These are phyloP conservation scores for Talaromyces proteolyticus DNA, from an alignment of 495 filamentous ascomycete genomes.

Conservation along the genomic window DNA sequence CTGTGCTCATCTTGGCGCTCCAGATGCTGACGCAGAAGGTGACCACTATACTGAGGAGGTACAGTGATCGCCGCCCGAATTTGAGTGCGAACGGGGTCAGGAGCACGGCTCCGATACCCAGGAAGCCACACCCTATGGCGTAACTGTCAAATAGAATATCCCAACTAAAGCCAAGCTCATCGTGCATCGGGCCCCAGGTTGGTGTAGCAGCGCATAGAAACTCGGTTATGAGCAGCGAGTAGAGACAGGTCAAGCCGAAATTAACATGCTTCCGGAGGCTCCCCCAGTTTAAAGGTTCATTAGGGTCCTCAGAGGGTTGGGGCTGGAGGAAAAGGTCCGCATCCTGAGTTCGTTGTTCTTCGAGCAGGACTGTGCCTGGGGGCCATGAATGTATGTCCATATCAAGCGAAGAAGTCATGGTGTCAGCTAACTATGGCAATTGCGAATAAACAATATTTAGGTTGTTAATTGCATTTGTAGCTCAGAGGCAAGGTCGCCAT, in stretches of 20 bases:
- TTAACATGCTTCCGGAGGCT: slow-evolving; percentile 24
- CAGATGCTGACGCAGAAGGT: slow-evolving; percentile 20
- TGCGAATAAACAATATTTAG: too few species aligned
- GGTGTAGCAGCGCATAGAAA: slow-evolving; percentile 20
- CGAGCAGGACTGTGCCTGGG: background rate
- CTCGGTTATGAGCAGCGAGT: slow-evolving; percentile 16
- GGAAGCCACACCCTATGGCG: slow-evolving; percentile 19
- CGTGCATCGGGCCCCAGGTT: slow-evolving; percentile 21
- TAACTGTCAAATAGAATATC: slow-evolving; percentile 23
- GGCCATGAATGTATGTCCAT: background rate
- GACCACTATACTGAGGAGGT: slow-evolving; percentile 23
- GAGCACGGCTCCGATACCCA: slow-evolving; percentile 27
- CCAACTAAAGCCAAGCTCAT: slow-evolving; percentile 19
- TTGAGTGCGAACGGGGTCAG: slow-evolving; percentile 34
- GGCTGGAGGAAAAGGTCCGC: slow-evolving; percentile 10
- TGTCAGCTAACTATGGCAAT: too few species aligned
- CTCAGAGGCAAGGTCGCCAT: too few species aligned
- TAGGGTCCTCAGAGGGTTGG: slow-evolving; percentile 14
- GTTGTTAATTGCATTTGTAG: too few species aligned
- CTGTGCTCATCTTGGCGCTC: slow-evolving; percentile 18
- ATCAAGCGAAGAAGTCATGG: background rate
- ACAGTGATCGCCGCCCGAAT: slow-evolving; percentile 30
- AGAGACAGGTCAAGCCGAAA: slow-evolving; percentile 26
- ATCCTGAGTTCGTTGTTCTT: background rate
- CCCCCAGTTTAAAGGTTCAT: slow-evolving; percentile 19